Percentiles rank a stretch among this genome's conserved stretches.
These are phyloP conservation scores for Pseudoperonospora humuli DNA, from an alignment of 352 stramenopile genomes.

Conservation along the genomic window DNA sequence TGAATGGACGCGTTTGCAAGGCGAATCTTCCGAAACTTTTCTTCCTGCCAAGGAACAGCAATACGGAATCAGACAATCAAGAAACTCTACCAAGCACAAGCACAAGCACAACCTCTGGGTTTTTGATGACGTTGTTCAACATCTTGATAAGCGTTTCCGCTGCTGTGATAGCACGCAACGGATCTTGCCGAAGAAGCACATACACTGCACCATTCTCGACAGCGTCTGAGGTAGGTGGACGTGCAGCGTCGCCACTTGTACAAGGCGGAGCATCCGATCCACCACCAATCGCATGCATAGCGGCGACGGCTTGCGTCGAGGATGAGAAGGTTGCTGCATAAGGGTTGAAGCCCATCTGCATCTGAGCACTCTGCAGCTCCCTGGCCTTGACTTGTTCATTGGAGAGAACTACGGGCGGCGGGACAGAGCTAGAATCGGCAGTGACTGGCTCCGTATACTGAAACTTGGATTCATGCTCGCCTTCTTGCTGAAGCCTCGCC, in stretches of 20 bases:
- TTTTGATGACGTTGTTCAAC: constrained; percentile 54
- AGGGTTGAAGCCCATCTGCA: constrained; percentile 65
- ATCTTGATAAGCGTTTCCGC: constrained; percentile 67
- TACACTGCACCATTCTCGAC: constrained; percentile 43
- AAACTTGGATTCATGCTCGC: constrained; percentile 37
- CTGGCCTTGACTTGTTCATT: constrained; percentile 59
- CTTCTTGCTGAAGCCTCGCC: constrained; percentile 40
- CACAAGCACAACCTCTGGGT: constrained; percentile 33
- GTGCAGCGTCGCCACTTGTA: not conserved
- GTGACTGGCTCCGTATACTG: constrained; percentile 17
- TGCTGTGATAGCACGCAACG: constrained; percentile 36
- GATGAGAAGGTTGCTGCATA: constrained; percentile 65
- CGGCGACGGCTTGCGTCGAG: constrained; percentile 39
- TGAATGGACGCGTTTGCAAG: constrained; percentile 55
- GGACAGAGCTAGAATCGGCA: not conserved
- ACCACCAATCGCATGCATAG: constrained; percentile 45
- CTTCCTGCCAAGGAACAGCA: constrained; percentile 28
- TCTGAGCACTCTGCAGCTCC: constrained; percentile 44
- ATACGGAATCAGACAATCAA: constrained; percentile 1
- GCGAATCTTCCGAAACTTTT: constrained; percentile 65
- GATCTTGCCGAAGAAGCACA: constrained; percentile 52
- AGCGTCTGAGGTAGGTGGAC: constrained; percentile 3
- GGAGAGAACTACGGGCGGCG: constrained; percentile 29
- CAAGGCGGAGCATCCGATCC: not conserved
- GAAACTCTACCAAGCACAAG: not conserved